Evolutionary conservation across 192 early-diverging fungal genomes (phyloP).

Genomic region (Backusella mclennaniae): DNA sequence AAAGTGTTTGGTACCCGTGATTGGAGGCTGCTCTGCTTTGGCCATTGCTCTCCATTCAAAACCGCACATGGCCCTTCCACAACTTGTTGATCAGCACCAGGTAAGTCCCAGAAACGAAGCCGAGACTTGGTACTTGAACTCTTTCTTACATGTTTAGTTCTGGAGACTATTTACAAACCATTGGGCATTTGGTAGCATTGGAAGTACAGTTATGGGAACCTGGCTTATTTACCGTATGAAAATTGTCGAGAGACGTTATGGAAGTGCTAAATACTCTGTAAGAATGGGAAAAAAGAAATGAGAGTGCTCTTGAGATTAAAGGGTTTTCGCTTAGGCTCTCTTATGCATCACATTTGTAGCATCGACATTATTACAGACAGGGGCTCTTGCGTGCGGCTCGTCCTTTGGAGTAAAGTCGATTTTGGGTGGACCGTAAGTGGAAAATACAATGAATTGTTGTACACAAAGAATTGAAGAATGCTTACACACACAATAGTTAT

Average conservation of each 20-base stretch:
- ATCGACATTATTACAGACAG: slow-evolving; percentile 51
- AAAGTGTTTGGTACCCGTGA: slow-evolving; percentile 46
- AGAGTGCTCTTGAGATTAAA: neutral
- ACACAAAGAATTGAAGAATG: neutral
- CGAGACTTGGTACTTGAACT: neutral
- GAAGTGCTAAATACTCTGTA: slow-evolving; percentile 59
- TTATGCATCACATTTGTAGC: slow-evolving; percentile 46
- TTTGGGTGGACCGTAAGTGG: slow-evolving; percentile 50
- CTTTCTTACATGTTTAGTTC: slow-evolving; percentile 33
- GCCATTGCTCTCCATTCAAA: slow-evolving; percentile 42
- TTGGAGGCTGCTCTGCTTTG: slow-evolving; percentile 49
- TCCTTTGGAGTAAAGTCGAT: slow-evolving; percentile 43
- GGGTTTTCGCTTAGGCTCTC: slow-evolving; percentile 38
- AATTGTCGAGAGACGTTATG: slow-evolving; percentile 59
- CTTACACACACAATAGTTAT: slow-evolving; percentile 28
- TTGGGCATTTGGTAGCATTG: slow-evolving; percentile 47
- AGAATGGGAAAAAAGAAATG: neutral
- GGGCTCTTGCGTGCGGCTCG: slow-evolving; percentile 35
- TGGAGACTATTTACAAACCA: slow-evolving; percentile 54
- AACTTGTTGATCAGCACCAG: slow-evolving; percentile 47
- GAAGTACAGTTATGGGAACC: slow-evolving; percentile 50
- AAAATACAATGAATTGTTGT: neutral
- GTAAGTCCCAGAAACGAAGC: slow-evolving; percentile 20
- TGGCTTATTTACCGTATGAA: slow-evolving; percentile 55
- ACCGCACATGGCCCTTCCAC: slow-evolving; percentile 38